Percentiles rank a stretch among this genome's conserved stretches.
Evolutionary conservation across 352 stramenopile genomes (phyloP).

Genomic region (Phytophthora agathidicida): DNA sequence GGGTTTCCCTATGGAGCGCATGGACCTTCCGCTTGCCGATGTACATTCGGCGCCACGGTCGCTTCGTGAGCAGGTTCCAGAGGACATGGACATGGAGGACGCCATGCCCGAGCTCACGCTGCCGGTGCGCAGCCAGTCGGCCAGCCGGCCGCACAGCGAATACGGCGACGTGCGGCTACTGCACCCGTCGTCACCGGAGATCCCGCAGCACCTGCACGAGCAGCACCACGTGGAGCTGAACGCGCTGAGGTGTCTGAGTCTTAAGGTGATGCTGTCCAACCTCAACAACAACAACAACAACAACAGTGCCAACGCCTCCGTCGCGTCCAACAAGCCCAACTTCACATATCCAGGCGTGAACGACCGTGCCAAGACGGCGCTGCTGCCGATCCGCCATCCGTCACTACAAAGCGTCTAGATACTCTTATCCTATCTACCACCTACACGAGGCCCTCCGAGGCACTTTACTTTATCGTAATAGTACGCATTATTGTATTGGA

Average conservation of each 20-base stretch:
- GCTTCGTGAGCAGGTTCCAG: conserved; percentile 12
- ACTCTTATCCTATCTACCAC: too few relatives aligned
- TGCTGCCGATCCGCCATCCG: conserved; percentile 37
- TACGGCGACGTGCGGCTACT: conserved; percentile 25
- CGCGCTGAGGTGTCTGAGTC: conserved; percentile 54
- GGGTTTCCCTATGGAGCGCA: conserved; percentile 40
- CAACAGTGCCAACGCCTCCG: conserved; percentile 13
- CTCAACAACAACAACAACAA: conserved; percentile 10
- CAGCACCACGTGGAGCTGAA: conserved; percentile 54
- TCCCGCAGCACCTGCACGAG: conserved; percentile 37
- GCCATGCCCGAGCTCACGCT: conserved; percentile 27
- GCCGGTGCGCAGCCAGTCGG: conserved; percentile 27
- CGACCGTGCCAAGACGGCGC: conserved; percentile 29
- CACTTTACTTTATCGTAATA: conserved; percentile 40
- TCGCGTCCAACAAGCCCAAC: conserved; percentile 30
- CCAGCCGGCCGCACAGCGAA: conserved; percentile 17
- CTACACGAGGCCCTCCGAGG: neutral
- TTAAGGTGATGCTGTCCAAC: conserved; percentile 64
- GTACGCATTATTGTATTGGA: conserved; percentile 36
- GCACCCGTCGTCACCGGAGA: conserved; percentile 22
- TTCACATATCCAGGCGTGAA: conserved; percentile 38
- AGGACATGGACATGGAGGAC: conserved; percentile 35
- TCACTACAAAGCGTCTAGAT: conserved; percentile 43
- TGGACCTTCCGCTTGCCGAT: conserved; percentile 14
- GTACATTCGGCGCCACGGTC: conserved; percentile 15